Evolutionary conservation across 176 grass and related monocot genomes (phyloP), one percentile per base, ranked within the genome.

Genomic region (Phragmites australis): DNA sequence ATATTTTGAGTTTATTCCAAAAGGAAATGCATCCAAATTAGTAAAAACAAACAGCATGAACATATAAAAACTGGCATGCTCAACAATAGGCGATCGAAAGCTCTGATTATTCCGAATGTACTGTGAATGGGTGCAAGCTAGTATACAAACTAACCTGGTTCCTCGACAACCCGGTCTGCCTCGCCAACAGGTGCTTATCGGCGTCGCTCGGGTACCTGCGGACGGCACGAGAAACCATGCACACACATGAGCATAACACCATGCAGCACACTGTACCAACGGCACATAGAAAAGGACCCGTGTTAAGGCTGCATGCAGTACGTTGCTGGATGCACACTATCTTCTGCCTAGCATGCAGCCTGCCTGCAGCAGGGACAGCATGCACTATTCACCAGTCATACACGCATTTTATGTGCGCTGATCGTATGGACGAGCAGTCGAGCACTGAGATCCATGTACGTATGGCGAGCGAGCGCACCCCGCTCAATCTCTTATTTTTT

Each of bases 121-220:
- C 21, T 54, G 49, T 64, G 19, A 27, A 56, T 7, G 29, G 56
- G 52, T 57, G 42, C n/a, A 67, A 42, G 77, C 66, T 68, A 76
- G 77, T 23, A 72, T 74, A 86, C 86, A 88, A 65, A 99, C 86
- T 86, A 65, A 99, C 97, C 97, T 99, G 97, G 82, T 99, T 99
- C 86, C 93, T 93, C 84, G 93, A 95, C 65, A 99, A 81, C 72
- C 97, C 97, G 52, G 97, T 99, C 90, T 99, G 97, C 70, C 97
- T 90, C 56, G 97, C 93, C 93, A 99, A 80, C 88, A 99, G 80
- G 88, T 93, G 97, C 84, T 99, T 99, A 99, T 99, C 97, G 45
- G 97, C 97, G 87, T 99, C 97, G 88, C 93, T 99, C 39, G 97
- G 97, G 87, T 99, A 99, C 86, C 97, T 99, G 90, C 34, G 30